These are phyloP conservation scores for Handroanthus guayacan DNA, from an alignment of 257 asterid genomes.

Conservation along the genomic window DNA sequence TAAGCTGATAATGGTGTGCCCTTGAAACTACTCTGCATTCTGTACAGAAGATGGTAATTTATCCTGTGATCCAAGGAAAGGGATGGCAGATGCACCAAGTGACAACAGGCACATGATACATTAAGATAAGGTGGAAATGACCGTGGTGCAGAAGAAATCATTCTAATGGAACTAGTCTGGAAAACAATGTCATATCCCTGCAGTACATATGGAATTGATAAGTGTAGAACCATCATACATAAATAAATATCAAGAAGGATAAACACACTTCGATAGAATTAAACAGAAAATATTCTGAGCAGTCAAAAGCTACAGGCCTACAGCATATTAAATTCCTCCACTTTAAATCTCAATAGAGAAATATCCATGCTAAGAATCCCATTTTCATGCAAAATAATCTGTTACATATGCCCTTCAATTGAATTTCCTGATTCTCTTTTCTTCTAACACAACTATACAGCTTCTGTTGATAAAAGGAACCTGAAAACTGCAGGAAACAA, in stretches of 20 bases:
- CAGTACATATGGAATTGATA: constrained; percentile 37
- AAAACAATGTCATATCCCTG: constrained; percentile 65
- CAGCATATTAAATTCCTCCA: background rate
- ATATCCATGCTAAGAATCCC: background rate
- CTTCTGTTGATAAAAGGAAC: constrained; percentile 1
- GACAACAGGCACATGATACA: constrained; percentile 48
- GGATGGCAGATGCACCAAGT: constrained; percentile 44
- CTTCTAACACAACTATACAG: background rate
- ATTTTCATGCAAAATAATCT: background rate
- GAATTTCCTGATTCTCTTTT: background rate
- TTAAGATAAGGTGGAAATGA: constrained; percentile 39
- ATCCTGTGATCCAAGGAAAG: constrained; percentile 44
- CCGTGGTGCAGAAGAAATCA: constrained; percentile 43
- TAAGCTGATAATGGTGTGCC: constrained; percentile 44
- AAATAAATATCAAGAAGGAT: background rate
- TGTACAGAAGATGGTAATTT: constrained; percentile 41
- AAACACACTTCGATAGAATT: background rate
- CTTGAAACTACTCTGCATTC: constrained; percentile 52
- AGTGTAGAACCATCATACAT: constrained; percentile 2
- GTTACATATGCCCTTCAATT: background rate
- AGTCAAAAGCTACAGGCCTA: constrained; percentile 9
- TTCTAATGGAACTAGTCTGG: constrained; percentile 51
- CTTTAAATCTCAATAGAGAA: constrained; percentile 13
- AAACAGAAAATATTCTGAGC: background rate
- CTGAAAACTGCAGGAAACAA: background rate